Base-by-base conservation (phyloP, 2,329 filamentous ascomycete species). In the Colletotrichum sp. region DNA sequence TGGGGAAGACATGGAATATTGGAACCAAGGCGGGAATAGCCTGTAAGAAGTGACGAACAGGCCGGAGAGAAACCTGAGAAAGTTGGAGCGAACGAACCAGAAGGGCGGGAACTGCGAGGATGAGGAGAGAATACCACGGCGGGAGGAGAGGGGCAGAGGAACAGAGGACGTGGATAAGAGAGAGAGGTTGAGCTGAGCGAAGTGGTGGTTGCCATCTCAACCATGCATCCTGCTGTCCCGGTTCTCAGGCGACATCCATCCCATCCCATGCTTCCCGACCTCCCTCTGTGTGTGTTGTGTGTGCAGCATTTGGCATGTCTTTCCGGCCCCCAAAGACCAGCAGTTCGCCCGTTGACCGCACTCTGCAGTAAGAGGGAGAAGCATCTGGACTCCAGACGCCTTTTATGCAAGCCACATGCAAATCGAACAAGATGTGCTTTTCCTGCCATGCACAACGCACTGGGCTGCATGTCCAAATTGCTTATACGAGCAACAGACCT, bases 351-450 rank as follows among this genome's bases (percentile, higher is more conserved):
- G 59, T 62, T 62, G 26, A 18, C 18, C 13, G 15, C 24, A 16
- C 24, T 52, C 39, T 21, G 39, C 39, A 66, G 36, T 49, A 6
- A n/a, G 28, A 32, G 6, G 21, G 26, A 52, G 26, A 16, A 32
- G 68, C 44, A 52, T 32, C 67, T 63, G n/a, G 26, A 49, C 57
- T 44, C 52, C 39, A 24, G 55, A 30, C 36, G 59, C 28, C 36
- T 62, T 32, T 70, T 70, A 70, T 70, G 68, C 68, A 70, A 70
- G 68, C 68, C 68, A 70, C 57, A 70, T 52, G 68, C 68, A 52
- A 63, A 70, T 34, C 68, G 57, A 55, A 70, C 39, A 18, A 63
- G 68, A 55, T 63, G 36, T 70, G 68, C 18, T n/a, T 36, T 63
- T 44, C 26, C 59, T 24, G 59, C 30, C 16, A 52, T 24, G 55